A percentile compares a stretch with the other conserved stretches of the same genome.
Evolutionary conservation across 306 rosid species (phyloP).

Genomic region (cucumber (Cucumis sativus)): DNA sequence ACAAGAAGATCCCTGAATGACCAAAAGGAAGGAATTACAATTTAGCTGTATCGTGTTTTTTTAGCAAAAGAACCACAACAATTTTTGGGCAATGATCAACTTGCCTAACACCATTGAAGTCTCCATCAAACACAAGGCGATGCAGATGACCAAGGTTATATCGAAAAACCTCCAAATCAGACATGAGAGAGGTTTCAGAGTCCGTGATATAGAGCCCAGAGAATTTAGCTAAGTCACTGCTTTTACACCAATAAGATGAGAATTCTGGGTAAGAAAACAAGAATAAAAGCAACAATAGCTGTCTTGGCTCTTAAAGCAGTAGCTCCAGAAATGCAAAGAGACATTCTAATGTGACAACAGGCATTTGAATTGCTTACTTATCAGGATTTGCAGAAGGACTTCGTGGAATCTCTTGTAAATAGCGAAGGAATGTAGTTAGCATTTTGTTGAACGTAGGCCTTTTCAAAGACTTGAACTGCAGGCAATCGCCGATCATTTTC

Average conservation of each 20-base stretch:
- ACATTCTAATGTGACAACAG: slow-evolving; percentile 7
- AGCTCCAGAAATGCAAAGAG: neutral
- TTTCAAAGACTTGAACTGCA: slow-evolving; percentile 82
- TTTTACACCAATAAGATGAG: slow-evolving; percentile 18
- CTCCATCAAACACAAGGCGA: slow-evolving; percentile 81
- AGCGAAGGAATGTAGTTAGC: slow-evolving; percentile 81
- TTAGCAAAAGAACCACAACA: neutral
- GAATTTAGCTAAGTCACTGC: slow-evolving; percentile 53
- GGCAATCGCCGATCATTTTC: slow-evolving; percentile 99
- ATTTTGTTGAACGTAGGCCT: slow-evolving; percentile 85
- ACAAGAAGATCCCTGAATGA: slow-evolving; percentile 63
- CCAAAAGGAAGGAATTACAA: slow-evolving; percentile 4
- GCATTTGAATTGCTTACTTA: slow-evolving; percentile 43
- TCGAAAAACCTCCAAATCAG: slow-evolving; percentile 47
- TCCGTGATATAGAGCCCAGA: slow-evolving; percentile 50
- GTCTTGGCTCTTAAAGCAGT: neutral
- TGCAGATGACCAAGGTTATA: slow-evolving; percentile 53
- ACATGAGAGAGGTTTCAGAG: slow-evolving; percentile 29
- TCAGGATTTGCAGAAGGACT: slow-evolving; percentile 94
- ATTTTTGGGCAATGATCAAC: slow-evolving; percentile 10
- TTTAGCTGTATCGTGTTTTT: neutral
- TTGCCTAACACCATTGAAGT: slow-evolving; percentile 71
- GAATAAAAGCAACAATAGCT: neutral
- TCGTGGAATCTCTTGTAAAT: slow-evolving; percentile 90
- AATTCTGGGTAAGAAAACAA: slow-evolving; percentile 5